These are phyloP conservation scores for Daucus carota DNA, from an alignment of 129 eudicot genomes.

Conservation along the genomic window DH1_v3.0 NC_030383.2:1603501-1604000, in stretches of 20 bases:
- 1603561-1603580: too few species aligned
- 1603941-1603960: conserved; percentile 20
- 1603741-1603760: background rate
- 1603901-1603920: conserved; percentile 42
- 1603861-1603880: conserved; percentile 2
- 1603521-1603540: too few species aligned
- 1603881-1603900: conserved; percentile 25
- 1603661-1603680: too few species aligned
- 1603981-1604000: conserved; percentile 21
- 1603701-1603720: background rate
- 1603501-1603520: too few species aligned
- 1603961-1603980: conserved; percentile 24
- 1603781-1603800: background rate
- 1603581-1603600: too few species aligned
- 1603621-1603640: too few species aligned
- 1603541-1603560: too few species aligned
- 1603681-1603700: background rate
- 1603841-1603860: background rate
- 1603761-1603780: background rate
- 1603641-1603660: too few species aligned
- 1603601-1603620: too few species aligned
- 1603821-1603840: background rate
- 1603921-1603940: conserved; percentile 32
- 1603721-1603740: background rate
- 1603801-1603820: background rate